Conservation (phyloP, 371 early-diverging fungal genomes). For the Dichotomocladium elegans region DNA sequence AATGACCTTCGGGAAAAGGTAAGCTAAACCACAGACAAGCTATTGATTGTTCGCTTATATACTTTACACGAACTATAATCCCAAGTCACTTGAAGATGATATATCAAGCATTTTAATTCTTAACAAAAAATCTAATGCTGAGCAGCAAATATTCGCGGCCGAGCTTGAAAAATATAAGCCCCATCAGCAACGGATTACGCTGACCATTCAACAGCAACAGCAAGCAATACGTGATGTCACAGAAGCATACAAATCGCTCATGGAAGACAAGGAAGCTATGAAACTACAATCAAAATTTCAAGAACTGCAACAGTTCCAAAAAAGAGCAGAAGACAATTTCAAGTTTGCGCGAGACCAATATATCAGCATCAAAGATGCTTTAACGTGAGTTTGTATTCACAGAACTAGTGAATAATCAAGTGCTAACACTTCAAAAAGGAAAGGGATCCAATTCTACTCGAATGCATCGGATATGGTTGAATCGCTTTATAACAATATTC, state of each 20-base stretch:
- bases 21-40: not conserved
- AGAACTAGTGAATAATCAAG: not conserved
- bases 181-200: slow-evolving; percentile 68
- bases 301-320: slow-evolving; percentile 56
- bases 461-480: slow-evolving; percentile 64
- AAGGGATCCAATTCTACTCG: slow-evolving; percentile 77
- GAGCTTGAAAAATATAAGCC: slow-evolving; percentile 90
- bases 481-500: slow-evolving; percentile 53
- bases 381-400: slow-evolving; percentile 44
- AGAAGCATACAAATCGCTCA: slow-evolving; percentile 66
- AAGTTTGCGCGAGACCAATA: slow-evolving; percentile 57
- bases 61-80: too few species aligned
- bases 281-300: slow-evolving; percentile 68
- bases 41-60: not conserved
- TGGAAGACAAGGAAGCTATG: slow-evolving; percentile 71
- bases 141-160: slow-evolving; percentile 81
- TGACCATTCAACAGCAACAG: slow-evolving; percentile 75
- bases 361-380: slow-evolving; percentile 62
- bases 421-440: slow-evolving; percentile 17
- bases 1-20: slow-evolving; percentile 83
- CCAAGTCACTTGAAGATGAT: slow-evolving; percentile 83
- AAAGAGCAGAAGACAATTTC: slow-evolving; percentile 54
- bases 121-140: slow-evolving; percentile 75
- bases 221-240: slow-evolving; percentile 75
- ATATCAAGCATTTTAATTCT: slow-evolving; percentile 80